Conservation (phyloP, 2,329 filamentous ascomycete genomes). For the Arthrobotrys conoides region DNA sequence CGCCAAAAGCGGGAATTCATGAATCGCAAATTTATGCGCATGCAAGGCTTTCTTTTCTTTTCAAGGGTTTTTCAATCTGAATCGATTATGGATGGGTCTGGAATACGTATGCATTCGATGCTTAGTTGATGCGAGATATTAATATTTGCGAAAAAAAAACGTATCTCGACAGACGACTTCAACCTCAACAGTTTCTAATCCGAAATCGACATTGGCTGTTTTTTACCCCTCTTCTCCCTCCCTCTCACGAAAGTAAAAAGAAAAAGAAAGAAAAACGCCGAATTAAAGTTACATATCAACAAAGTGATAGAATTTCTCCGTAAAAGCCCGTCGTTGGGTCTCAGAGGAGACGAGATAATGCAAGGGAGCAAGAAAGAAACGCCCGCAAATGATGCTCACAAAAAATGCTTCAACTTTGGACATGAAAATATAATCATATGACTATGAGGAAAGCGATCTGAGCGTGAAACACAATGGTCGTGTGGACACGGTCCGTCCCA, state of each 20-base stretch:
- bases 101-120: conserved; percentile 14
- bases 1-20: conserved; percentile 11
- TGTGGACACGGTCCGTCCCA: conserved; percentile 60
- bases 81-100: conserved; percentile 2
- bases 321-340: not conserved
- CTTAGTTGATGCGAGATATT: not conserved
- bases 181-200: conserved; percentile 31
- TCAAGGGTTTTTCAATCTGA: not conserved
- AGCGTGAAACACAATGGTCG: conserved; percentile 59
- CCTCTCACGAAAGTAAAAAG: not conserved
- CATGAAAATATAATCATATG: conserved; percentile 38
- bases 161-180: conserved; percentile 8
- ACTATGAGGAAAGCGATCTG: conserved; percentile 40
- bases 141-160: not conserved
- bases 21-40: not conserved
- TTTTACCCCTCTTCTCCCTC: conserved; percentile 3
- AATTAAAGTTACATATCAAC: conserved; percentile 40
- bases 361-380: not conserved
- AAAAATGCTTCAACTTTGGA: conserved; percentile 18
- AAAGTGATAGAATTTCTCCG: not conserved
- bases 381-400: conserved; percentile 47
- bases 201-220: conserved; percentile 50
- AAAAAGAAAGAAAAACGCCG: conserved; percentile 33
- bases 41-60: not conserved
- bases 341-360: conserved; percentile 17